These are phyloP conservation scores for Puccinia coronata DNA, from an alignment of 1,284 basidiomycete genomes.

Conservation along the genomic window DNA sequence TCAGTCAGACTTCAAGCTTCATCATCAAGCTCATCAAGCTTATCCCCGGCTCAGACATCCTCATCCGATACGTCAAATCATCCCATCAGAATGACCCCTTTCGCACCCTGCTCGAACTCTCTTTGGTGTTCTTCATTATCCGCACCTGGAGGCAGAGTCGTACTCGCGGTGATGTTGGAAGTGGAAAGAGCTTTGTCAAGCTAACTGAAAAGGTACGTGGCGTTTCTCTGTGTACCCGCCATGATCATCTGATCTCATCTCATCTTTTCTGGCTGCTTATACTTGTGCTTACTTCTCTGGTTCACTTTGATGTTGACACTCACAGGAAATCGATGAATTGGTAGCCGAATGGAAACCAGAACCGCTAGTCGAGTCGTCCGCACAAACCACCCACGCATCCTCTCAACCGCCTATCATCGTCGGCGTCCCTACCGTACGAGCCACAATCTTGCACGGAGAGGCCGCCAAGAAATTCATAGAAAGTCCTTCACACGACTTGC, in stretches of 20 bases:
- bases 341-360: conserved; percentile 94
- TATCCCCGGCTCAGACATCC: conserved; percentile 83
- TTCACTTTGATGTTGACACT: not conserved
- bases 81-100: conserved; percentile 78
- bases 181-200: conserved; percentile 75
- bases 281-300: not conserved
- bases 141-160: conserved; percentile 84
- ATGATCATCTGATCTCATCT: not conserved
- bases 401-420: conserved; percentile 74
- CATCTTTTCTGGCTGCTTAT: not conserved
- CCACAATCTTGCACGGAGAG: conserved; percentile 74
- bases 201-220: conserved; percentile 76
- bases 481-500: conserved; percentile 30
- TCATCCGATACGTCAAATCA: conserved; percentile 81
- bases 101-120: conserved; percentile 83
- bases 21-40: conserved; percentile 55
- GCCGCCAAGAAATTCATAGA: conserved; percentile 62
- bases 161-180: conserved; percentile 78
- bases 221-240: no score
- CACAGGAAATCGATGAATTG: conserved; percentile 93
- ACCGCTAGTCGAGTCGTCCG: conserved; percentile 71
- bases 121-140: conserved; percentile 84
- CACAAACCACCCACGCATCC: conserved; percentile 68
- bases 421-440: conserved; percentile 70
- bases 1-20: conserved; percentile 65